Evolutionary conservation across 164 flowering plant species (phyloP), one percentile per base, ranked within the genome.

Genomic region (Chimonanthus salicifolius): DNA sequence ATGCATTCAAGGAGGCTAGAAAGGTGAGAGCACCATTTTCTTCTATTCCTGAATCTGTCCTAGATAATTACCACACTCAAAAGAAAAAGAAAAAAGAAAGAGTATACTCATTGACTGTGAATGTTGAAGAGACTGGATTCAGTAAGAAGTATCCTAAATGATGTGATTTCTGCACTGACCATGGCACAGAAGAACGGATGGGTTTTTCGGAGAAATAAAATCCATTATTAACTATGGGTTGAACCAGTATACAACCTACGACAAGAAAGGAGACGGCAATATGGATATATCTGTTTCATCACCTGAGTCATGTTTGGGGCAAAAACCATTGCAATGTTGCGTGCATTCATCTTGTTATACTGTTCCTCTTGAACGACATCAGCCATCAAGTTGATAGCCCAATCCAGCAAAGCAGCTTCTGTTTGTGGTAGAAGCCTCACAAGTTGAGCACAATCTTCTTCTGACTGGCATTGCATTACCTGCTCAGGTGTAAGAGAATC

Each of bases 341-440:
- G 94, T 4, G 97, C 91, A 79, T 87, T 88, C 95, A 92, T 92
- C 84, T 90, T 92, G 84, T 90, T 92, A 15, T 80, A 69, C 58
- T 33, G 86, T 74, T 90, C 95, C 75, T 81, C 79, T 76, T 89
- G 88, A 71, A 85, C 97, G 67, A 90, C 90, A 81, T 92, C 97
- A 47, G 94, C 94, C 97, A 92, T 92, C 68, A 92, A 82, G 80
- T 92, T 92, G 79, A 92, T 80, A 67, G 95, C 90, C 97, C 97
- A 92, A 81, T 92, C 91, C 50, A 92, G 85, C 66, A 90, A 78
- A 71, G 92, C 85, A 62, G 86, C 84, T 85, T 92, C 94, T 18
- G 89, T 89, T 10, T 86, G 83, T 49, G 97, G 95, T 46, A 90
- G 85, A 78, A 77, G 83, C 77, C 84, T 83, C 68, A 84, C 89